phyloP scores from a whole-genome alignment of 345 rosid genomes.

The Jatropha curcas region DNA sequence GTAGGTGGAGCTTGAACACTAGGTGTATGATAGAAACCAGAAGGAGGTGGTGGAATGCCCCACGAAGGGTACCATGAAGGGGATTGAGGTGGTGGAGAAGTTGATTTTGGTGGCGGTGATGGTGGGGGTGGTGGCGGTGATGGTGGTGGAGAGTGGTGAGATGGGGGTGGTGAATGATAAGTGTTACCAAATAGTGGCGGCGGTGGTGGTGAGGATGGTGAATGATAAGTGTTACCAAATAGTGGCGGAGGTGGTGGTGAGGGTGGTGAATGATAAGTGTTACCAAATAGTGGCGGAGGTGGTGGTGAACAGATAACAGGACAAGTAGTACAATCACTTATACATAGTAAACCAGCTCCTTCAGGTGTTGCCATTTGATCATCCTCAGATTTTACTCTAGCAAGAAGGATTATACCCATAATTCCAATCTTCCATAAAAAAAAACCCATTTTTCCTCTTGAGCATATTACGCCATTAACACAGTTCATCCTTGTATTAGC shows the following conservation, averaged over 20 bases:
- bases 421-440: constrained; percentile 19
- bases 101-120: constrained; percentile 10
- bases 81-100: constrained; percentile 15
- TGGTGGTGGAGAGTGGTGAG: not conserved
- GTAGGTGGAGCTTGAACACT: constrained; percentile 33
- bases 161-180: constrained; percentile 26
- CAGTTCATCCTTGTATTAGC: constrained; percentile 16
- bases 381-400: constrained; percentile 23
- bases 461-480: not conserved
- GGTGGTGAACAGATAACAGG: constrained; percentile 48
- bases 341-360: constrained; percentile 36
- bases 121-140: constrained; percentile 1
- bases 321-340: constrained; percentile 48
- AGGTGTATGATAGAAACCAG: constrained; percentile 30
- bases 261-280: constrained; percentile 7
- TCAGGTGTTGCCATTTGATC: constrained; percentile 25
- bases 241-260: constrained; percentile 27
- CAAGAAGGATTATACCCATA: constrained; percentile 22
- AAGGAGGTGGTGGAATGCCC: constrained; percentile 51
- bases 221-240: constrained; percentile 5
- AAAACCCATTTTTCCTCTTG: constrained; percentile 13
- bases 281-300: constrained; percentile 12
- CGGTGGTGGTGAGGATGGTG: constrained; percentile 26
- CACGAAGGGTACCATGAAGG: constrained; percentile 21
- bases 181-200: constrained; percentile 18